phyloP scores from a whole-genome alignment of 306 rosid genomes.

The Lathyrus aphaca region DNA sequence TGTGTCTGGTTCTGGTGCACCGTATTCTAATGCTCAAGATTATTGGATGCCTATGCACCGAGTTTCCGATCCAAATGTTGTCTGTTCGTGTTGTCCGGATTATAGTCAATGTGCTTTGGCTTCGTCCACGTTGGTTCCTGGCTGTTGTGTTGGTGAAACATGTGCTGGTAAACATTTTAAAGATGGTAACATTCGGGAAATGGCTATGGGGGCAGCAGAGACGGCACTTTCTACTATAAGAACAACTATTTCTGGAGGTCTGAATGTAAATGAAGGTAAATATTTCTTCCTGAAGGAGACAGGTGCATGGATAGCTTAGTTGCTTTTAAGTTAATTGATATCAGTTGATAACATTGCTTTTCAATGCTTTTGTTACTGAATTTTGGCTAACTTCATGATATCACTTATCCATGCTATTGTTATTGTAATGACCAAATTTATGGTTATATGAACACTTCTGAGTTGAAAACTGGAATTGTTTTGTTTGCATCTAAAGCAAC shows the following conservation, averaged over 20 bases:
- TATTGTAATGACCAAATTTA: not conserved
- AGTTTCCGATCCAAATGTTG: slow-evolving; percentile 52
- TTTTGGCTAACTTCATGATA: not conserved
- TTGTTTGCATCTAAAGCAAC: not conserved
- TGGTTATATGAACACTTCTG: slow-evolving; percentile 20
- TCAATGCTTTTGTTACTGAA: not conserved
- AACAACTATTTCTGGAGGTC: slow-evolving; percentile 48
- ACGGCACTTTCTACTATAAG: slow-evolving; percentile 69
- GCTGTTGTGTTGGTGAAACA: slow-evolving; percentile 49
- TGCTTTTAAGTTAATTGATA: slow-evolving; percentile 13
- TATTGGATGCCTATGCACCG: slow-evolving; percentile 43
- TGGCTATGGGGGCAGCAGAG: slow-evolving; percentile 77
- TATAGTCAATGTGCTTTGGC: slow-evolving; percentile 43
- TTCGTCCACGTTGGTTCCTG: slow-evolving; percentile 47
- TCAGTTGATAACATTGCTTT: slow-evolving; percentile 22
- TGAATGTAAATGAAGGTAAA: slow-evolving; percentile 60
- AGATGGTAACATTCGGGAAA: slow-evolving; percentile 52
- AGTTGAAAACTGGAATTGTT: slow-evolving; percentile 16
- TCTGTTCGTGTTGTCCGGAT: slow-evolving; percentile 62
- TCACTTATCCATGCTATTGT: not conserved
- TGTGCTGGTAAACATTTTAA: slow-evolving; percentile 46
- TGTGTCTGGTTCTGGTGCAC: slow-evolving; percentile 43
- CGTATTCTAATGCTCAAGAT: slow-evolving; percentile 46
- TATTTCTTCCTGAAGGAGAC: slow-evolving; percentile 19
- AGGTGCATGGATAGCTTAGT: slow-evolving; percentile 28